Evolutionary conservation across 306 rosid genomes (phyloP).

Genomic region (Sechiopsis laciniata): DNA sequence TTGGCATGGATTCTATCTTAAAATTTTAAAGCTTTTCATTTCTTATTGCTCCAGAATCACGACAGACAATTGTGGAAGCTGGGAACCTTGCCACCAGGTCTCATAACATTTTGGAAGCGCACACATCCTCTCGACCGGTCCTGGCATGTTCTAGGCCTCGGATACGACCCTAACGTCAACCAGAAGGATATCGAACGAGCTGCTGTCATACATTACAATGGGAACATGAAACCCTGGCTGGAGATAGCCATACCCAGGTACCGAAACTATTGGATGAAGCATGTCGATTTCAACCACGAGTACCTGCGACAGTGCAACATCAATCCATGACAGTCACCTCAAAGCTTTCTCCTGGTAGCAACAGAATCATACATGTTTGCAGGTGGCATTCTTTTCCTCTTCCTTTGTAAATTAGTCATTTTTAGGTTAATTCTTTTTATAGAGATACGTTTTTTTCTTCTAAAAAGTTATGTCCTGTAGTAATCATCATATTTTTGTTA

Average conservation of each 20-base stretch:
- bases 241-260: conserved; percentile 89
- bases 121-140: conserved; percentile 58
- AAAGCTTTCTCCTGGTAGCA: neutral
- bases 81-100: conserved; percentile 95
- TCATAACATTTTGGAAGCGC: conserved; percentile 89
- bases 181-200: conserved; percentile 35
- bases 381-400: conserved; percentile 17
- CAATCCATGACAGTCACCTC: conserved; percentile 45
- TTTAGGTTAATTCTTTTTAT: conserved; percentile 15
- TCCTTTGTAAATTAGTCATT: conserved; percentile 9
- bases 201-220: conserved; percentile 84
- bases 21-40: neutral
- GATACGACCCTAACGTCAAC: conserved; percentile 27
- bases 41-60: conserved; percentile 48
- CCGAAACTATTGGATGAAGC: conserved; percentile 61
- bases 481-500: neutral
- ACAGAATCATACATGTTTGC: neutral
- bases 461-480: neutral
- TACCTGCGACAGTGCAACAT: conserved; percentile 87
- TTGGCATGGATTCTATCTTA: neutral
- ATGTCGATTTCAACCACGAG: conserved; percentile 54
- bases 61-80: conserved; percentile 92
- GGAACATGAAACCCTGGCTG: conserved; percentile 97
- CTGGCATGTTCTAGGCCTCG: conserved; percentile 90
- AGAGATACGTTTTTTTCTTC: neutral